Conservation (phyloP, 164 flowering plant genomes). For the Vitis riparia region DNA sequence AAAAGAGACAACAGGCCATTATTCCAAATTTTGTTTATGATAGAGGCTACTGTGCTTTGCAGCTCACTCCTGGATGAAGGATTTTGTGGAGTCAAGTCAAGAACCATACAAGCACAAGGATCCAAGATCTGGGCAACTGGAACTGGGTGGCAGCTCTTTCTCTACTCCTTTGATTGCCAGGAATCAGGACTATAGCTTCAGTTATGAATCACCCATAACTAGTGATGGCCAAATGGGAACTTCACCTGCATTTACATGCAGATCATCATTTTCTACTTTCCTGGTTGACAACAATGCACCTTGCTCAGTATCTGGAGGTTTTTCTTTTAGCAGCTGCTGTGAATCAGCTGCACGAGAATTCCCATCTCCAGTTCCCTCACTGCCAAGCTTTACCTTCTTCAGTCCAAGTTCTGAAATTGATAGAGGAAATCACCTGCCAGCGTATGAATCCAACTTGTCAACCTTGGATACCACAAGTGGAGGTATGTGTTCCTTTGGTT, state of each 20-base stretch:
- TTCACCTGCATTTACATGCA: slow-evolving; percentile 64
- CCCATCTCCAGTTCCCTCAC: slow-evolving; percentile 47
- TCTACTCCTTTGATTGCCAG: slow-evolving; percentile 39
- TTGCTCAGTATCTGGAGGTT: slow-evolving; percentile 40
- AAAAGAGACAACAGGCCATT: background rate
- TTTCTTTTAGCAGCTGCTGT: slow-evolving; percentile 56
- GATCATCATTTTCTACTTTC: slow-evolving; percentile 78
- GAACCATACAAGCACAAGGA: slow-evolving; percentile 12
- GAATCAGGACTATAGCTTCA: slow-evolving; percentile 57
- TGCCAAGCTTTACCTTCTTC: slow-evolving; percentile 85
- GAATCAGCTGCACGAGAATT: slow-evolving; percentile 40
- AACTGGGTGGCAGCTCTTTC: slow-evolving; percentile 28
- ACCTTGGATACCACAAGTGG: slow-evolving; percentile 21
- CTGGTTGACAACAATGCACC: slow-evolving; percentile 34
- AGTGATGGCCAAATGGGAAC: slow-evolving; percentile 21
- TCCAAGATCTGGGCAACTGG: slow-evolving; percentile 15
- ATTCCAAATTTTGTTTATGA: background rate
- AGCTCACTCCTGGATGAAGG: slow-evolving; percentile 72
- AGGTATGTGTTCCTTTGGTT: slow-evolving; percentile 36
- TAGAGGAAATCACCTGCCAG: slow-evolving; percentile 23
- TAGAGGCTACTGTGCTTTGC: slow-evolving; percentile 12
- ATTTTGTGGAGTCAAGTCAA: slow-evolving; percentile 8
- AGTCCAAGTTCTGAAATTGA: slow-evolving; percentile 36
- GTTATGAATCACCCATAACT: slow-evolving; percentile 34
- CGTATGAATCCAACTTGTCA: slow-evolving; percentile 19